Percentiles rank a stretch among this genome's conserved stretches.
Evolutionary conservation across 2,329 filamentous ascomycete genomes (phyloP).

Genomic region (Pezicula carpinea): DNA sequence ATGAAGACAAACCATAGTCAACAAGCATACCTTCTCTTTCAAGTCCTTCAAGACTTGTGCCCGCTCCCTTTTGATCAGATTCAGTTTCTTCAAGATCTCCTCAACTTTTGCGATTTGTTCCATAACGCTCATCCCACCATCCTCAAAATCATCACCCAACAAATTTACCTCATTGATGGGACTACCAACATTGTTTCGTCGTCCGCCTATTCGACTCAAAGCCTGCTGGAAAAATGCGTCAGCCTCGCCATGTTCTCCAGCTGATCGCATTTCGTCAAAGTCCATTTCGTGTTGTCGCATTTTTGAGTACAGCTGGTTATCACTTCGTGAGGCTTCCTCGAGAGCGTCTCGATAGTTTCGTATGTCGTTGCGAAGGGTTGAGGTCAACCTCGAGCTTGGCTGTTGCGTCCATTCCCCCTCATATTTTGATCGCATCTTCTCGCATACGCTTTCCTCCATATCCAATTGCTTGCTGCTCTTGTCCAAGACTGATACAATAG

Average conservation of each 20-base stretch:
- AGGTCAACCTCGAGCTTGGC: constrained; percentile 83
- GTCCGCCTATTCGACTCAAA: constrained; percentile 66
- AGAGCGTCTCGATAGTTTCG: constrained; percentile 83
- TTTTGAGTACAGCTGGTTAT: constrained; percentile 76
- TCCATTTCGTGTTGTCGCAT: constrained; percentile 81
- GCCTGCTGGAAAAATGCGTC: constrained; percentile 86
- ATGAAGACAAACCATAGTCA: neutral
- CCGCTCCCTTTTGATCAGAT: constrained; percentile 85
- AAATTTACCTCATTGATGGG: constrained; percentile 67
- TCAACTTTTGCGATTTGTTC: constrained; percentile 90
- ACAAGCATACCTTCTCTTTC: constrained; percentile 78
- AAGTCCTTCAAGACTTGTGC: constrained; percentile 91
- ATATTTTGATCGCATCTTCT: constrained; percentile 99
- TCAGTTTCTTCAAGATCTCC: constrained; percentile 84
- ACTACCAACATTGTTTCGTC: constrained; percentile 52
- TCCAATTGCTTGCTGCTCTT: constrained; percentile 83
- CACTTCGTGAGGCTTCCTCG: constrained; percentile 83
- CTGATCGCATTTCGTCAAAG: constrained; percentile 92
- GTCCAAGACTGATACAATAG: constrained; percentile 69
- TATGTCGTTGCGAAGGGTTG: constrained; percentile 81
- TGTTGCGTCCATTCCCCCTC: constrained; percentile 96
- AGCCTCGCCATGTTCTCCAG: constrained; percentile 79
- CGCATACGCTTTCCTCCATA: constrained; percentile 95
- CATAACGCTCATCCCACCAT: constrained; percentile 72
- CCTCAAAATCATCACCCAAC: constrained; percentile 87